Evolutionary conservation across 192 early-diverging fungal genomes (phyloP).

Genomic region (Rhizophagus prolifer): DNA sequence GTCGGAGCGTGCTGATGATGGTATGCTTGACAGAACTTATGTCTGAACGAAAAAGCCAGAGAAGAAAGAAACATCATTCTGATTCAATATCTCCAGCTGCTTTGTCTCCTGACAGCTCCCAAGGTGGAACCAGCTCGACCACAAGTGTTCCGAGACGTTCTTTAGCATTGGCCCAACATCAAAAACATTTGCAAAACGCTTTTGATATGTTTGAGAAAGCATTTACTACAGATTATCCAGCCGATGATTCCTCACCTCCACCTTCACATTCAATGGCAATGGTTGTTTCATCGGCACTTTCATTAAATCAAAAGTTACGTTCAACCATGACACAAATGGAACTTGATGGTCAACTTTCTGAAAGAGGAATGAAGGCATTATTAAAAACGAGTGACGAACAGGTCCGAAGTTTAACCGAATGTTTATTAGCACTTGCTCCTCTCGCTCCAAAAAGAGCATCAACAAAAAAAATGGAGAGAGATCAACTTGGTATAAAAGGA

Average conservation of each 20-base stretch:
- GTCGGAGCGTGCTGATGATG: neutral
- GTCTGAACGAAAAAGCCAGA: neutral
- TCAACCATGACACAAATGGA: neutral
- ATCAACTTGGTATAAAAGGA: neutral
- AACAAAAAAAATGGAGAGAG: neutral
- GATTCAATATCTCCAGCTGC: slow-evolving; percentile 1
- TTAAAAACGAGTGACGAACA: slow-evolving; percentile 35
- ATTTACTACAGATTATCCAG: slow-evolving; percentile 5
- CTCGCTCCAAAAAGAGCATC: neutral
- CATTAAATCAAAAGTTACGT: slow-evolving; percentile 27
- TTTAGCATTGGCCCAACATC: slow-evolving; percentile 9
- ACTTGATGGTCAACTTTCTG: slow-evolving; percentile 7
- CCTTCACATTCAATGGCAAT: slow-evolving; percentile 34
- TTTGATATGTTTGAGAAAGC: slow-evolving; percentile 33
- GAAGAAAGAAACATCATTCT: slow-evolving; percentile 13
- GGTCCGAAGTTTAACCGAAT: slow-evolving; percentile 32
- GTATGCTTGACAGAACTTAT: neutral
- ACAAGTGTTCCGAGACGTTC: neutral
- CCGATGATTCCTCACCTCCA: slow-evolving; percentile 21
- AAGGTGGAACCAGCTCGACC: slow-evolving; percentile 11
- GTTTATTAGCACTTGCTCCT: slow-evolving; percentile 22
- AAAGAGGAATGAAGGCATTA: slow-evolving; percentile 11
- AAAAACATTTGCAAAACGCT: slow-evolving; percentile 35
- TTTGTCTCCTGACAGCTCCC: slow-evolving; percentile 23
- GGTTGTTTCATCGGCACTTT: slow-evolving; percentile 32